Conservation (phyloP, 768 basidiomycete species). For the Daedaleopsis nitida region DNA sequence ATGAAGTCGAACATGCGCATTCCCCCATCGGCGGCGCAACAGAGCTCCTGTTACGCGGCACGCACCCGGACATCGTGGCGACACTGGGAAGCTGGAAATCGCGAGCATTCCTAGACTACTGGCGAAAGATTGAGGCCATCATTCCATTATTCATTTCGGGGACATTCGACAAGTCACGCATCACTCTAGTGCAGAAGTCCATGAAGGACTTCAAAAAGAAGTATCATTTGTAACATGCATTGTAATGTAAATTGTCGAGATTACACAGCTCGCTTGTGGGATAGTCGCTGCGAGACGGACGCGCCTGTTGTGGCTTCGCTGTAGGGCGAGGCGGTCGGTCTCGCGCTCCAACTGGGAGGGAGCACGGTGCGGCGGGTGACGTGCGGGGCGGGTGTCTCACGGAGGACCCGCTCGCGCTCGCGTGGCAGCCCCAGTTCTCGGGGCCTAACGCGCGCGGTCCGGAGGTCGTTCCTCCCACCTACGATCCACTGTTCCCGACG, state of each 20-base stretch:
- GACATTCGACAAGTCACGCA: slow-evolving; percentile 6
- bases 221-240: neutral
- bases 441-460: too few species aligned
- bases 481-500: too few species aligned
- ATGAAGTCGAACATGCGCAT: neutral
- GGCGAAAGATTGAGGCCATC: slow-evolving; percentile 22
- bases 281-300: neutral
- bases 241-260: neutral
- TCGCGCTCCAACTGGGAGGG: too few species aligned
- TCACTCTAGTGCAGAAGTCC: neutral
- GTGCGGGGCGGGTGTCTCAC: too few species aligned
- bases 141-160: slow-evolving; percentile 15
- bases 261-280: neutral
- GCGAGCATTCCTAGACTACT: slow-evolving; percentile 27
- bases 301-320: neutral
- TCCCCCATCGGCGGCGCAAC: slow-evolving; percentile 26
- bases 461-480: too few species aligned
- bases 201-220: slow-evolving; percentile 1
- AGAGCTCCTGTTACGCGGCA: slow-evolving; percentile 19
- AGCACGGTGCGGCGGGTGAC: too few species aligned
- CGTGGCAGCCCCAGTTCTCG: too few species aligned
- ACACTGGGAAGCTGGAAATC: slow-evolving; percentile 26
- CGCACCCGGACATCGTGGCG: slow-evolving; percentile 23
- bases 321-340: too few species aligned
- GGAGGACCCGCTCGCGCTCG: too few species aligned